A percentile compares a stretch with the other conserved stretches of the same genome.
Evolutionary conservation across 192 early-diverging fungal genomes (phyloP).

Genomic region (Chytriomyces hyalinus): DNA sequence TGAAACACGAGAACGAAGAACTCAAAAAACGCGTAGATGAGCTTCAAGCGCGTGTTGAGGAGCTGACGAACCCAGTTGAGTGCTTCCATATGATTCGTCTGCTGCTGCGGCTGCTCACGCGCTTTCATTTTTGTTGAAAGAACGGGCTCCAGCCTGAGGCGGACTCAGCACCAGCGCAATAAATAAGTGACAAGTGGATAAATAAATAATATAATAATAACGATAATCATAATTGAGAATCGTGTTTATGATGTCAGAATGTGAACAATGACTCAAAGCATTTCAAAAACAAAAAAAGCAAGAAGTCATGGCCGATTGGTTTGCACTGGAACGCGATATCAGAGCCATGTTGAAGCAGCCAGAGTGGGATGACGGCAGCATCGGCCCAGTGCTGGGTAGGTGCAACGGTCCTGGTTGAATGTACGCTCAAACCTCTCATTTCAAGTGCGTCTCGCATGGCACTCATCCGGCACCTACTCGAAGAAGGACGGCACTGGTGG

Average conservation of each 20-base stretch:
- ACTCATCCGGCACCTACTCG: slow-evolving; percentile 72
- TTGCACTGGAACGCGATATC: slow-evolving; percentile 45
- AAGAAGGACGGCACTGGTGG: slow-evolving; percentile 61
- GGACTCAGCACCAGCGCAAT: too few species aligned
- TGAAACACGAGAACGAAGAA: slow-evolving; percentile 64
- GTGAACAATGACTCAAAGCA: too few species aligned
- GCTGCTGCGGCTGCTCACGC: too few species aligned
- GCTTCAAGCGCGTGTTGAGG: slow-evolving; percentile 56
- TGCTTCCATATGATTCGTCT: neutral
- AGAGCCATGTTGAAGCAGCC: slow-evolving; percentile 40
- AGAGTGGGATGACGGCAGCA: slow-evolving; percentile 66
- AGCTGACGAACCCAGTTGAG: slow-evolving; percentile 41
- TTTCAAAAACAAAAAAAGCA: too few species aligned
- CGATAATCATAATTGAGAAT: too few species aligned
- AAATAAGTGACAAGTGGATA: too few species aligned
- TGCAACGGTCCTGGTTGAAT: neutral
- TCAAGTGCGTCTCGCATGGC: slow-evolving; percentile 60
- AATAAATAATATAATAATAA: too few species aligned
- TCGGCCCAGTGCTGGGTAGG: slow-evolving; percentile 64
- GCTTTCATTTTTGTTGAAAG: too few species aligned
- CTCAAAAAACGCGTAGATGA: slow-evolving; percentile 60
- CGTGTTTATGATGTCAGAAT: too few species aligned
- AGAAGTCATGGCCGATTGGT: neutral
- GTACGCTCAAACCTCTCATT: neutral
- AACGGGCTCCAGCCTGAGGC: too few species aligned